Conservation (phyloP, 2,329 filamentous ascomycete genomes). For the Beauveria asiatica region DNA sequence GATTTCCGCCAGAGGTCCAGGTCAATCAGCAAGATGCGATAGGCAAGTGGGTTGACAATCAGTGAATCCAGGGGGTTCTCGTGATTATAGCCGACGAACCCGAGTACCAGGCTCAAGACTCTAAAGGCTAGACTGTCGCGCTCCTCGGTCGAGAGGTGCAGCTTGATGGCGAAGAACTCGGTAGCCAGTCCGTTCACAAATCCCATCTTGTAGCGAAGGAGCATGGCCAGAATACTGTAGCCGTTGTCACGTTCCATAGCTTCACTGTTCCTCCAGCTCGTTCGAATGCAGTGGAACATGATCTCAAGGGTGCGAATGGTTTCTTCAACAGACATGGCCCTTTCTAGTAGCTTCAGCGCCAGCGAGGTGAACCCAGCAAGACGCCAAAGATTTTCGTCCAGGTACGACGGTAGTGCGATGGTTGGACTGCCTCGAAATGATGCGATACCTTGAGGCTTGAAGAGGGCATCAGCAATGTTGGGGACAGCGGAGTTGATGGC, state of each 20-base stretch:
- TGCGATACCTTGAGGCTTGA: slow-evolving; percentile 70
- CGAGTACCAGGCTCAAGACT: slow-evolving; percentile 67
- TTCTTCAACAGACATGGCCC: slow-evolving; percentile 60
- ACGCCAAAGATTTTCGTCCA: slow-evolving; percentile 90
- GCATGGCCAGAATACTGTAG: slow-evolving; percentile 76
- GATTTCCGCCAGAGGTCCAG: slow-evolving; percentile 87
- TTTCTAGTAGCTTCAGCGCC: slow-evolving; percentile 75
- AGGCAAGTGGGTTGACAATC: slow-evolving; percentile 91
- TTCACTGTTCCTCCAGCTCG: slow-evolving; percentile 95
- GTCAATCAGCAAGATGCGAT: slow-evolving; percentile 84
- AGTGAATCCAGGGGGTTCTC: slow-evolving; percentile 76
- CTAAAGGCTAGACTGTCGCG: slow-evolving; percentile 49
- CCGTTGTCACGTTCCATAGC: slow-evolving; percentile 96
- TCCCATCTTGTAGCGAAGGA: slow-evolving; percentile 76
- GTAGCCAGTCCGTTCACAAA: slow-evolving; percentile 27
- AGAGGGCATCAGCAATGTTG: slow-evolving; percentile 81
- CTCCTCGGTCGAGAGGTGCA: slow-evolving; percentile 42
- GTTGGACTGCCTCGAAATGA: slow-evolving; percentile 77
- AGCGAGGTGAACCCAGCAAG: slow-evolving; percentile 85
- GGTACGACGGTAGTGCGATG: slow-evolving; percentile 67
- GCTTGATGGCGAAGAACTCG: slow-evolving; percentile 27
- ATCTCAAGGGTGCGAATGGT: slow-evolving; percentile 73
- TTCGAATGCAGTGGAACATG: slow-evolving; percentile 75
- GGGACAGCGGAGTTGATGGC: slow-evolving; percentile 84
- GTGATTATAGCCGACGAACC: slow-evolving; percentile 83